A percentile compares a stretch with the other conserved stretches of the same genome.
Conservation (phyloP, 1,284 basidiomycete species). For the Moesziomyces parantarcticus region DNA sequence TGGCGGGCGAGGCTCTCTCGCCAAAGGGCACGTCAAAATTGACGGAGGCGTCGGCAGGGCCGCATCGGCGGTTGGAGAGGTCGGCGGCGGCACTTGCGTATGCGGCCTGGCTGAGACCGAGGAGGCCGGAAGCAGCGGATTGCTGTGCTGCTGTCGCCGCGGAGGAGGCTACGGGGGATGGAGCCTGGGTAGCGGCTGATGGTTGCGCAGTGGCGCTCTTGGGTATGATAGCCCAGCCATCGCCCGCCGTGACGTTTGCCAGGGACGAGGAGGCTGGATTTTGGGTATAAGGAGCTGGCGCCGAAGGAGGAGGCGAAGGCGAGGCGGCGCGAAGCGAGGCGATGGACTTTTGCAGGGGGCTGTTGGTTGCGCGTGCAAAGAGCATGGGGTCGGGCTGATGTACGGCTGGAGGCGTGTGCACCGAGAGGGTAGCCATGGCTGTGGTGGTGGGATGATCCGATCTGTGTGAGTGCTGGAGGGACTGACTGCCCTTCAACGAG, state of each 20-base stretch:
- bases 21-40: conserved; percentile 45
- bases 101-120: conserved; percentile 24
- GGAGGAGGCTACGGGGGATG: neutral
- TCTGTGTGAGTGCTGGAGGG: conserved; percentile 3
- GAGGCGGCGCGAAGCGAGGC: conserved; percentile 13
- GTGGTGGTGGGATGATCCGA: conserved; percentile 35
- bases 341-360: conserved; percentile 22
- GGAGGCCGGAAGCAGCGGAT: conserved; percentile 3
- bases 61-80: conserved; percentile 32
- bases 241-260: conserved; percentile 29
- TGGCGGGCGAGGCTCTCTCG: conserved; percentile 42
- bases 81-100: conserved; percentile 30
- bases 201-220: conserved; percentile 13
- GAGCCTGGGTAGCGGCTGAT: neutral
- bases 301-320: conserved; percentile 22
- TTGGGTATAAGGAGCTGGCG: conserved; percentile 32
- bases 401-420: conserved; percentile 31
- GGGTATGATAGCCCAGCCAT: conserved; percentile 42
- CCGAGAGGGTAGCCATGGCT: conserved; percentile 44
- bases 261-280: conserved; percentile 29
- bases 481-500: conserved; percentile 9
- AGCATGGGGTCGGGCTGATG: conserved; percentile 41
- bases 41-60: conserved; percentile 16
- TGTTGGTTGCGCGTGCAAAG: conserved; percentile 22
- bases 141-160: conserved; percentile 14